A percentile compares a stretch with the other conserved stretches of the same genome.
Evolutionary conservation across 129 eudicot genomes (phyloP).

Genomic region (Arctium lappa): DNA sequence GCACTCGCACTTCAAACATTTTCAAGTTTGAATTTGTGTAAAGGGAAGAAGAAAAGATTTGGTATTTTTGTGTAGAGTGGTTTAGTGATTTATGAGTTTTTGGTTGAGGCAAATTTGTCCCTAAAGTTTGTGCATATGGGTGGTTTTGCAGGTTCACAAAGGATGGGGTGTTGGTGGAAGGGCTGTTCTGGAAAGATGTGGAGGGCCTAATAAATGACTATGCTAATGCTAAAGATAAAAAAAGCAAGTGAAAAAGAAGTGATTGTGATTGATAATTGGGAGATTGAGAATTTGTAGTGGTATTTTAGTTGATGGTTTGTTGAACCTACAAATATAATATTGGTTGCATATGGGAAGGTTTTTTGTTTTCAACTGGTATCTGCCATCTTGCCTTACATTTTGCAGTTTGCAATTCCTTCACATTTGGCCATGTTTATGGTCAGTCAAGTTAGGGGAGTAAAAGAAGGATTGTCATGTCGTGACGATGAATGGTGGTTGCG

Average conservation of each 20-base stretch:
- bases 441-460: no score
- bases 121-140: slow-evolving; percentile 1
- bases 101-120: not conserved
- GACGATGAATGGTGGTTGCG: no score
- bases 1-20: no score
- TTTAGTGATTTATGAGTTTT: not conserved
- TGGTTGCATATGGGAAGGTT: not conserved
- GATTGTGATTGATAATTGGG: not conserved
- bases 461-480: no score
- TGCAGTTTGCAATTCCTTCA: not conserved
- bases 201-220: slow-evolving; percentile 61
- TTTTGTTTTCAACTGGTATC: not conserved
- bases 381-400: not conserved
- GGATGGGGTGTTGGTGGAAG: slow-evolving; percentile 93
- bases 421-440: not conserved
- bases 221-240: slow-evolving; percentile 46
- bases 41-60: not conserved
- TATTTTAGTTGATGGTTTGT: slow-evolving; percentile 6
- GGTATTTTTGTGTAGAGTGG: not conserved
- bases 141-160: slow-evolving; percentile 64
- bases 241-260: slow-evolving; percentile 56
- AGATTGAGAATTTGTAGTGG: slow-evolving; percentile 7
- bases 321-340: slow-evolving; percentile 13
- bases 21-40: not conserved
- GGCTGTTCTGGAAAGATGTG: slow-evolving; percentile 84